Evolutionary conservation across 768 basidiomycete genomes (phyloP).

Genomic region (Phaffia tasmanica): DNA sequence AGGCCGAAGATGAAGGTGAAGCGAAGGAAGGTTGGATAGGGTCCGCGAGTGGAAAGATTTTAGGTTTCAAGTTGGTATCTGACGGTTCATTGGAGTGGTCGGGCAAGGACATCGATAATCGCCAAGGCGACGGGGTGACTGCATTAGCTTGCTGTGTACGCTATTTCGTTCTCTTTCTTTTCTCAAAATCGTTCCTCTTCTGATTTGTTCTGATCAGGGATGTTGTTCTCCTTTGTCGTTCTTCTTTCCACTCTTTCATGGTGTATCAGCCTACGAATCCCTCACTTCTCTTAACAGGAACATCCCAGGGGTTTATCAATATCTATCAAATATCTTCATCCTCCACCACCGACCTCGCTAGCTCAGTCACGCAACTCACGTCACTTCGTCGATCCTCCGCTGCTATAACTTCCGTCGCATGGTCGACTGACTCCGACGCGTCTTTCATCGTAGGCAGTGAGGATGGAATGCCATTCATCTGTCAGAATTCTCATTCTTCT

Average conservation of each 20-base stretch:
- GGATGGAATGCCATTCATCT: constrained; percentile 21
- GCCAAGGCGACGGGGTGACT: neutral
- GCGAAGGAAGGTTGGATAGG: constrained; percentile 6
- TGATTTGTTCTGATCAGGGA: neutral
- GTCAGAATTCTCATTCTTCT: neutral
- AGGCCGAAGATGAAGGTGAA: neutral
- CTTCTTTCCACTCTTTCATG: neutral
- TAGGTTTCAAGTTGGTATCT: neutral
- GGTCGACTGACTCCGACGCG: neutral
- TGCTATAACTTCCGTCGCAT: constrained; percentile 13
- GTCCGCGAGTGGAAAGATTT: constrained; percentile 5
- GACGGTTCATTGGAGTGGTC: neutral
- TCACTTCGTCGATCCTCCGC: constrained; percentile 10
- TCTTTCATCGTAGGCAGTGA: constrained; percentile 12
- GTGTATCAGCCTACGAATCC: neutral
- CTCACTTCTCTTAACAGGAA: neutral
- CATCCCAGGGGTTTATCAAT: constrained; percentile 2
- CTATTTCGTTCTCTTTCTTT: neutral
- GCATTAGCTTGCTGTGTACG: neutral
- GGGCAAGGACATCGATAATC: neutral
- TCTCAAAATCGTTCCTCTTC: neutral
- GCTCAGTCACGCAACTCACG: neutral
- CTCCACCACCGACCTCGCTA: neutral
- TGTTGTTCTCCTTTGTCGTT: too few relatives aligned
- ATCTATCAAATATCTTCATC: neutral